Percentiles rank a stretch among this genome's conserved stretches.
These are phyloP conservation scores for Gynochthodes officinalis DNA, from an alignment of 257 asterid species.

Conservation along the genomic window DNA sequence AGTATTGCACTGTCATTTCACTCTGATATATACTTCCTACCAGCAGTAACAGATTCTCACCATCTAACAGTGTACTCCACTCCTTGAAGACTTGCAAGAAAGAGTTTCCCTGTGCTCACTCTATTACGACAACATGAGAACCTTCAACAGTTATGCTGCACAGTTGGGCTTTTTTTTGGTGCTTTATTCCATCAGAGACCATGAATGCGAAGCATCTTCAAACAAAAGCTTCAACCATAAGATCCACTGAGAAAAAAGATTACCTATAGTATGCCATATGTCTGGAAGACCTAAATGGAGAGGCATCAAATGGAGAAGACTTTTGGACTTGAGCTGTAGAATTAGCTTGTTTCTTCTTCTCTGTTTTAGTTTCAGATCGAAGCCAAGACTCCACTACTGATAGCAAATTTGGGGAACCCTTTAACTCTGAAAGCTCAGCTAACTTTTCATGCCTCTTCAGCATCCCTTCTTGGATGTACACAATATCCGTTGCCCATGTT, in stretches of 20 bases:
- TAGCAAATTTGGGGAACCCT: conserved; percentile 58
- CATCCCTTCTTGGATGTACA: conserved; percentile 79
- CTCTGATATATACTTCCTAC: background rate
- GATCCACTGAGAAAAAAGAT: conserved; percentile 4
- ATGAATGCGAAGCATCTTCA: background rate
- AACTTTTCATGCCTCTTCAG: conserved; percentile 71
- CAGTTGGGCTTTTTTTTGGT: background rate
- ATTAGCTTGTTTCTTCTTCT: conserved; percentile 53
- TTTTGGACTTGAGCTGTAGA: conserved; percentile 33
- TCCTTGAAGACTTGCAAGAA: background rate
- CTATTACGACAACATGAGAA: background rate
- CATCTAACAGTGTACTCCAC: background rate
- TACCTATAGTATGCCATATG: conserved; percentile 92
- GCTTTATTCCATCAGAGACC: background rate
- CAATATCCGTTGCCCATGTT: conserved; percentile 90
- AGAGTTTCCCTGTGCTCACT: background rate
- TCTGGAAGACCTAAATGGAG: conserved; percentile 80
- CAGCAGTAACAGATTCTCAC: background rate
- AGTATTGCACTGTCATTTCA: background rate
- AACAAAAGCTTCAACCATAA: no score
- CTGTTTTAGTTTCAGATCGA: conserved; percentile 67
- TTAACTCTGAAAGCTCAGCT: conserved; percentile 61
- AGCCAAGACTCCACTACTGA: conserved; percentile 91
- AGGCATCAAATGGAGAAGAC: conserved; percentile 63
- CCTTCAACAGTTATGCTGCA: background rate